Base-by-base conservation (phyloP, 306 rosid species). In the Quercus gilva region DNA sequence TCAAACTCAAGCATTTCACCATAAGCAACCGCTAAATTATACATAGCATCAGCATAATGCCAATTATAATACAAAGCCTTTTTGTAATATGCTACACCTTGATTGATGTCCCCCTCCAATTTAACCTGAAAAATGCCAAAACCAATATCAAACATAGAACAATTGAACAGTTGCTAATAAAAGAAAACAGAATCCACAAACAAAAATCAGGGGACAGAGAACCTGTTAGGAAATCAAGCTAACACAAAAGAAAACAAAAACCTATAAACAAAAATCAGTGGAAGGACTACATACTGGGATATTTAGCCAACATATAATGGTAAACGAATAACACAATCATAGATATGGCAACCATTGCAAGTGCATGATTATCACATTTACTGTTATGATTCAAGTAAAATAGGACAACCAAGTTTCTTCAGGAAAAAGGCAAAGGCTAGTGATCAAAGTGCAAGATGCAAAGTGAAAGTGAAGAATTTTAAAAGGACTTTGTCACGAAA, bases 41-140 rank as follows among this genome's bases (percentile, higher is more conserved):
- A 96, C 99, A 96, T 93, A 74, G 99, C 99, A 87, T 96, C 99
- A 73, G 99, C 99, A 81, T 96, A 96, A 74, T 93, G 99, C 98
- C 98, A 96, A 76, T 96, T 96, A 82, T 91, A 93, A 88, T 79
- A 93, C 88, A 96, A 72, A 61, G 99, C 99, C 88, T 89, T 96
- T 86, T 96, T 96, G 78, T 96, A 96, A 81, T 85, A 90, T 33
- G 93, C 90, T 79, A 96, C 92, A 68, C 99, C 99, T 74, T 88
- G 97, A 83, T 84, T 81, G 33, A 93, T 96, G 84, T 93, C 96
- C 18, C 99, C 99, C 80, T 96, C 99, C 92, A 92, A 84, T 89
- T 95, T 95, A 87, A 91, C 96, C 98, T 95, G 76, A 77, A 84
- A 71, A 28, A 80, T 75, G 73, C 76, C 31, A 55, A 69, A 81